Base-by-base conservation (phyloP, 1,139 yeast genomes). In the Pichia sp. region DNA sequence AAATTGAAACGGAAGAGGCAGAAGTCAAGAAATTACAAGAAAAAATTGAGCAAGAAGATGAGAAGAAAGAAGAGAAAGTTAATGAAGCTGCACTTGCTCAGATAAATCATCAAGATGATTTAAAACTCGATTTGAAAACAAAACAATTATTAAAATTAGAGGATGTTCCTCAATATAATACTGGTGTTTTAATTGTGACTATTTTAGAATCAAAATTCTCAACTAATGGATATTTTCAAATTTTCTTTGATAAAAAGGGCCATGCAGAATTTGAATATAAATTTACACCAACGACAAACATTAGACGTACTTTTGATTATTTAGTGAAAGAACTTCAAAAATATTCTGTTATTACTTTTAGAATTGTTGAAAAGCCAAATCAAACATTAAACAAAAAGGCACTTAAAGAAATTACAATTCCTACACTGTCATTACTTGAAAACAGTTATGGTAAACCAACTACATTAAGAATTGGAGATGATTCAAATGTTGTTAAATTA, bases 141-240 rank as follows among this genome's bases (percentile, higher is more conserved):
- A 84, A 81, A 64, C 66, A 78, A 56, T 78, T 76, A 51, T 69
- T 90, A 59, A 70, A 84, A 1, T 67, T 87, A 48, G 81, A 79
- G 9, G 82, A 90, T 60, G 70, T 86, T 46, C 49, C 79, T 35
- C 74, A 77, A 39, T 77, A 80, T 63, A 75, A 79, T 55, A 73
- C 87, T 44, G 99, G 98, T 71, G 81, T 89, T 27, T 71, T 90
- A 48, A 84, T 84, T 2, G 77, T 75, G 57, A 81, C 86, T 46
- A 62, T 92, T 37, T 64, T 80, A 35, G 80, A 79, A 33, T 87
- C 84, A 47, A 72, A 69, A 35, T 65, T 83, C 39, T 66, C 77
- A 41, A 73, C 73, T 35, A 79, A 77, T 50, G 71, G 79, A 6
- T 86, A 74, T 59, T 70, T 90, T 35, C 95, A 88, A 64, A 76